These are phyloP conservation scores for Trichocladium antarcticum DNA, from an alignment of 495 filamentous ascomycete species.

Conservation along the genomic window DNA sequence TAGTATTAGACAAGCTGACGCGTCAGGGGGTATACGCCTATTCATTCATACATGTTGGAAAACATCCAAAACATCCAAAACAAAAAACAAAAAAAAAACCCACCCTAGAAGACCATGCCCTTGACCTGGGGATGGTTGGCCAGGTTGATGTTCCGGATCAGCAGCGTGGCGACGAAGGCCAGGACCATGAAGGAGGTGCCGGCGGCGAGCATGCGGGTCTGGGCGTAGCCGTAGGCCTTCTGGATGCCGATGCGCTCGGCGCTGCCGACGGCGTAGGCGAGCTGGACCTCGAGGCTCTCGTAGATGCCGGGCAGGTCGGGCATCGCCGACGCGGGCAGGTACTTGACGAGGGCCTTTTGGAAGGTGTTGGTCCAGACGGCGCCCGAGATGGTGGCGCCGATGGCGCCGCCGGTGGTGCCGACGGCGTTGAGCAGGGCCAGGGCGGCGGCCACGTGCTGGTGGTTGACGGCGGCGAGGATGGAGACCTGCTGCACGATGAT, in stretches of 20 bases:
- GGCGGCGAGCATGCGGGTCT: slow-evolving; percentile 44
- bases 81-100: no score
- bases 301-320: slow-evolving; percentile 41
- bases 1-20: no score
- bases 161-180: slow-evolving; percentile 30
- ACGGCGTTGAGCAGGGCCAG: slow-evolving; percentile 54
- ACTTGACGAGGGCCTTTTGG: slow-evolving; percentile 35
- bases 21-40: no score
- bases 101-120: slow-evolving; percentile 13
- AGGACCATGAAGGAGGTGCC: slow-evolving; percentile 40
- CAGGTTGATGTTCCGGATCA: slow-evolving; percentile 47
- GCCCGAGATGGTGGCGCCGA: slow-evolving; percentile 45
- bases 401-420: slow-evolving; percentile 57
- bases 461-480: slow-evolving; percentile 52
- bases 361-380: slow-evolving; percentile 57
- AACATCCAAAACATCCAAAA: no score
- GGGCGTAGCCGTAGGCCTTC: slow-evolving; percentile 43
- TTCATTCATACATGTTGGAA: no score
- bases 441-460: slow-evolving; percentile 52
- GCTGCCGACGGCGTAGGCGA: slow-evolving; percentile 41
- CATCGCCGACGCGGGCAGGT: slow-evolving; percentile 45
- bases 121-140: slow-evolving; percentile 34
- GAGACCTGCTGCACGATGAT: slow-evolving; percentile 55
- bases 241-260: slow-evolving; percentile 41
- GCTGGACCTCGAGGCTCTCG: slow-evolving; percentile 36